Evolutionary conservation across 805 yeast species (phyloP).

Genomic region (Candida suzukii): DNA sequence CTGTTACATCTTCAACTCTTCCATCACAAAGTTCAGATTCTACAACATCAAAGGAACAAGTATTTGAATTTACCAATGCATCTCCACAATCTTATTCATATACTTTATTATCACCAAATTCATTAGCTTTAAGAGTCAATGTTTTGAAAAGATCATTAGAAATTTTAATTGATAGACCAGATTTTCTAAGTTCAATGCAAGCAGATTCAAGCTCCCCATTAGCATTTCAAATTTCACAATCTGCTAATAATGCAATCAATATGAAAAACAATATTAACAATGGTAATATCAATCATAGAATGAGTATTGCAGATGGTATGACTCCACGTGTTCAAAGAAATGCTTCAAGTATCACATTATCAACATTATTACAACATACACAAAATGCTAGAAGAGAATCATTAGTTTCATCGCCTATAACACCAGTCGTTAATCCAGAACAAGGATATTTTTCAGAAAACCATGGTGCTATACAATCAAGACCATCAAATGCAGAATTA

Average conservation of each 20-base stretch:
- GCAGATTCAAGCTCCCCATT: constrained; percentile 6
- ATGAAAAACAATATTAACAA: too few relatives aligned
- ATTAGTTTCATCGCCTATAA: background rate
- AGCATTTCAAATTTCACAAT: constrained; percentile 4
- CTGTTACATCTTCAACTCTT: background rate
- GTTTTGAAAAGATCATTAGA: constrained; percentile 73
- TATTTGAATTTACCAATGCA: constrained; percentile 63
- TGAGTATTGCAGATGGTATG: too few relatives aligned
- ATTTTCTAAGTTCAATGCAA: constrained; percentile 24
- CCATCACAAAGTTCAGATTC: background rate
- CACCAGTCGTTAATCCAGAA: background rate
- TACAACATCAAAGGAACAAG: constrained; percentile 27
- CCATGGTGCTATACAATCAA: background rate
- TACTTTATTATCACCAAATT: constrained; percentile 74
- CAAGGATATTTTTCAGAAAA: background rate
- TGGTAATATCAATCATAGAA: too few relatives aligned
- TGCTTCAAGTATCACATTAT: constrained; percentile 41
- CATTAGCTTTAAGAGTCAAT: constrained; percentile 66
- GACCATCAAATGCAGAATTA: constrained; percentile 7
- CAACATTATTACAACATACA: constrained; percentile 35
- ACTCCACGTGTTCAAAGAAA: constrained; percentile 32
- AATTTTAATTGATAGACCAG: constrained; percentile 61
- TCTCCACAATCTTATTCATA: constrained; percentile 83
- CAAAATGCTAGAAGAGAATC: constrained; percentile 8
- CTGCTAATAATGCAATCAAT: constrained; percentile 11